Evolutionary conservation across 345 rosid species (phyloP).

Genomic region (Eucalyptus tenuipes): DNA sequence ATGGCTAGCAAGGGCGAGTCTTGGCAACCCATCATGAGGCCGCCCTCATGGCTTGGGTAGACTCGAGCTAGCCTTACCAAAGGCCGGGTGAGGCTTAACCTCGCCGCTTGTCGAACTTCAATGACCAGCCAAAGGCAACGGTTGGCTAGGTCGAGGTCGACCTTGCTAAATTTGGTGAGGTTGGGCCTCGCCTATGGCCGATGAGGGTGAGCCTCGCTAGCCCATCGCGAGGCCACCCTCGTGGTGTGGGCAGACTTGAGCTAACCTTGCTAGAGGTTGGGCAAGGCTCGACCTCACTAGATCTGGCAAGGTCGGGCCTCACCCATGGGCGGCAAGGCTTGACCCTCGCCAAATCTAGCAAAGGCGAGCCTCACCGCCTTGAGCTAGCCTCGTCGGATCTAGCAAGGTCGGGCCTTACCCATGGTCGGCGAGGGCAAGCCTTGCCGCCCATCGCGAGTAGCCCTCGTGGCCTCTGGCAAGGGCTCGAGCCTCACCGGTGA

Average conservation of each 20-base stretch:
- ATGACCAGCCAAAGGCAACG: rapidly evolving
- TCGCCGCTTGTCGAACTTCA: rapidly evolving
- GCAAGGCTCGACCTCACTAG: too few species aligned
- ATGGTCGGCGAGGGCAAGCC: too few species aligned
- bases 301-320: rapidly evolving
- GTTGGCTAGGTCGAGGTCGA: rapidly evolving
- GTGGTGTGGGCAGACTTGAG: rapidly evolving
- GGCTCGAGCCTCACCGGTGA: rapidly evolving
- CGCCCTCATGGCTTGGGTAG: rapidly evolving
- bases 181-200: rapidly evolving
- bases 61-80: too few species aligned
- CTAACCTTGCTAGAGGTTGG: rapidly evolving
- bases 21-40: rapidly evolving
- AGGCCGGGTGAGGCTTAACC: too few species aligned
- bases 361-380: rapidly evolving
- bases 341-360: rapidly evolving
- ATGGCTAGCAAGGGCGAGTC: too few species aligned
- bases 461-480: too few species aligned
- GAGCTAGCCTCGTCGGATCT: too few species aligned
- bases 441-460: rapidly evolving
- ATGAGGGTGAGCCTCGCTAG: too few species aligned
- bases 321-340: rapidly evolving
- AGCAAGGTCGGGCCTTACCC: rapidly evolving
- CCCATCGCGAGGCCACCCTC: too few species aligned
- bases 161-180: rapidly evolving